Percentiles rank a stretch among this genome's conserved stretches.
These are phyloP conservation scores for Rhizopogon vesiculosus DNA, from an alignment of 768 basidiomycete genomes.

Conservation along the genomic window DNA sequence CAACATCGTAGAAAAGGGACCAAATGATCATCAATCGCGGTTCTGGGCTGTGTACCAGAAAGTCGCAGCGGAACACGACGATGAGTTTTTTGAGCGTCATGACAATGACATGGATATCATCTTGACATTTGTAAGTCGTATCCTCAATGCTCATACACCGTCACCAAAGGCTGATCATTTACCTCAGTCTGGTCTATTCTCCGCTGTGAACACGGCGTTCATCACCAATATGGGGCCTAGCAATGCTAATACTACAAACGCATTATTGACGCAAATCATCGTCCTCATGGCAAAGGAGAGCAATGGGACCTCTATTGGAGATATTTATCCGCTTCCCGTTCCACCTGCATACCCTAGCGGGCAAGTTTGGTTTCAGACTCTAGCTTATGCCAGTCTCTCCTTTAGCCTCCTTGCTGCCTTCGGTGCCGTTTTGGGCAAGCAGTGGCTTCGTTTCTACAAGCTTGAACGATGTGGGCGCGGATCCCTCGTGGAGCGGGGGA, in stretches of 20 bases:
- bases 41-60: constrained; percentile 1
- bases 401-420: constrained; percentile 10
- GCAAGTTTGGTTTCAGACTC: constrained; percentile 7
- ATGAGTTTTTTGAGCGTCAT: neutral
- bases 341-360: neutral
- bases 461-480: constrained; percentile 1
- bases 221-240: constrained; percentile 1
- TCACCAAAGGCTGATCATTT: neutral
- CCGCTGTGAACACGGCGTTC: constrained; percentile 10
- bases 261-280: neutral
- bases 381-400: constrained; percentile 10
- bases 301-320: neutral
- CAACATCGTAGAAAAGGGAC: neutral
- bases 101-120: constrained; percentile 3
- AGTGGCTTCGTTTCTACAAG: constrained; percentile 7
- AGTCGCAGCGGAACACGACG: constrained; percentile 1
- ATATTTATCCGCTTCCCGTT: neutral
- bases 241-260: constrained; percentile 1
- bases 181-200: constrained; percentile 11
- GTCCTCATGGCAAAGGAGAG: constrained; percentile 4
- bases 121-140: neutral
- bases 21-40: neutral
- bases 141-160: neutral
- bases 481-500: constrained; percentile 5
- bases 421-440: constrained; percentile 11